Base-by-base conservation (phyloP, 768 basidiomycete genomes). In the Serendipita indica region DNA sequence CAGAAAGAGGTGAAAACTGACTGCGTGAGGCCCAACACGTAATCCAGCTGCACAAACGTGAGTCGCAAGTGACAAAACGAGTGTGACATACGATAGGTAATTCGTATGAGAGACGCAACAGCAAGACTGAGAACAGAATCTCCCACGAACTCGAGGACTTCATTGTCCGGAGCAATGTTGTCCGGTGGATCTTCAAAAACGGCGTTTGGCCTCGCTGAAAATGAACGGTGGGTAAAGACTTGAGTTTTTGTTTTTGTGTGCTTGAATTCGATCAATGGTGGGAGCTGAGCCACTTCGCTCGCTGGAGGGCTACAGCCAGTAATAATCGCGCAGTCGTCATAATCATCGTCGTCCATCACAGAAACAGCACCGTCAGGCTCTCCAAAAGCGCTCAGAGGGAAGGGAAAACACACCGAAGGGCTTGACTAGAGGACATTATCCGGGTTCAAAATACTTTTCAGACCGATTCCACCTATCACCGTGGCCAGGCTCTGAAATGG, bases 121-220 rank as follows among this genome's bases (percentile, higher is more conserved):
- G 79, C 71, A 20, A 89, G 69, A 22, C 79, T 78, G 0, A 89
- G 74, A 33, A 89, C 85, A 3, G 80, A 72, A 67, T 89, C 87
- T 0, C 87, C 87, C 2, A 88, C 70, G 68, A 87, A 83, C 66
- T 89, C 87, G 57, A 78, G 77, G 66, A 86, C 89, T 71, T 89
- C 87, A 62, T 89, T 89, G 66, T 89, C 87, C 3, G 85, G 86
- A 56, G 83, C 83, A 1, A 77, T 81, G 68, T 89, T 86, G 62
- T 79, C 73, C 0, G 75, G 78, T 34, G 72, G 74, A 68, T 89
- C 87, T 66, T 89, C 87, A 62, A 89, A 89, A 25, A 86, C 72
- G 63, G 84, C 79, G 4, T 79, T 81, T 0, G 86, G 84, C 1
- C 87, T 74, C 0, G 78, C 86, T 64, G 73, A 78, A 64, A 74